These are phyloP conservation scores for Candida insectalens DNA, from an alignment of 805 yeast genomes.

Conservation along the genomic window DNA sequence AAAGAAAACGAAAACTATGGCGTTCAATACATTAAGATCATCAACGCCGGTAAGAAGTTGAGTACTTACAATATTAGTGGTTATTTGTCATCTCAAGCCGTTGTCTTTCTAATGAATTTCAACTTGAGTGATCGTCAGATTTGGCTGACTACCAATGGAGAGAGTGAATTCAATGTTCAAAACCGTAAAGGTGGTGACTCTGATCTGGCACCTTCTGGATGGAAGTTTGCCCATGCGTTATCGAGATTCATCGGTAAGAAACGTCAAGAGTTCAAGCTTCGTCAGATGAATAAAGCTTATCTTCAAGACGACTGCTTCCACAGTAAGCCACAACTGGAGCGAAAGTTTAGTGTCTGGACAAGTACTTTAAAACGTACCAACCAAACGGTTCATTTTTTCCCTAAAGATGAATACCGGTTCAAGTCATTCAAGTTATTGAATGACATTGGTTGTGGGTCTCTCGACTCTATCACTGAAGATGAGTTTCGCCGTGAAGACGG, in stretches of 20 bases:
- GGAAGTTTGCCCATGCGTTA: conserved; percentile 23
- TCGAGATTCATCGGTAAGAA: conserved; percentile 25
- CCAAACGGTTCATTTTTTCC: conserved; percentile 24
- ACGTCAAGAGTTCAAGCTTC: conserved; percentile 25
- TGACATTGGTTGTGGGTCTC: conserved; percentile 25
- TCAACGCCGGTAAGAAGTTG: conserved; percentile 52
- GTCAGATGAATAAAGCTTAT: conserved; percentile 23
- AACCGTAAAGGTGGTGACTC: conserved; percentile 26
- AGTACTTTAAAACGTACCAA: conserved; percentile 22
- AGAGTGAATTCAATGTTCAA: conserved; percentile 18
- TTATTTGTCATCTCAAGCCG: conserved; percentile 46
- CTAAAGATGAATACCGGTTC: conserved; percentile 19
- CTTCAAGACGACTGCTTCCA: conserved; percentile 20
- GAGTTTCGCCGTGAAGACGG: conserved; percentile 20
- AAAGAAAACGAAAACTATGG: conserved; percentile 34
- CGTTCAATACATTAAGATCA: conserved; percentile 52
- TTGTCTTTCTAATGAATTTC: conserved; percentile 39
- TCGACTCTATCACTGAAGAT: conserved; percentile 23
- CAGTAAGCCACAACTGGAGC: conserved; percentile 14
- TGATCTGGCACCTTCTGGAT: conserved; percentile 19
- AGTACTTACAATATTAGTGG: conserved; percentile 49
- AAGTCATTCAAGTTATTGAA: conserved; percentile 25
- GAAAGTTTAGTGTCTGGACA: conserved; percentile 26
- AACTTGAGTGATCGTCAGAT: conserved; percentile 27
- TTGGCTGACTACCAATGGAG: conserved; percentile 27